Evolutionary conservation across 495 filamentous ascomycete species (phyloP).

Genomic region (Platismatia glauca): DNA sequence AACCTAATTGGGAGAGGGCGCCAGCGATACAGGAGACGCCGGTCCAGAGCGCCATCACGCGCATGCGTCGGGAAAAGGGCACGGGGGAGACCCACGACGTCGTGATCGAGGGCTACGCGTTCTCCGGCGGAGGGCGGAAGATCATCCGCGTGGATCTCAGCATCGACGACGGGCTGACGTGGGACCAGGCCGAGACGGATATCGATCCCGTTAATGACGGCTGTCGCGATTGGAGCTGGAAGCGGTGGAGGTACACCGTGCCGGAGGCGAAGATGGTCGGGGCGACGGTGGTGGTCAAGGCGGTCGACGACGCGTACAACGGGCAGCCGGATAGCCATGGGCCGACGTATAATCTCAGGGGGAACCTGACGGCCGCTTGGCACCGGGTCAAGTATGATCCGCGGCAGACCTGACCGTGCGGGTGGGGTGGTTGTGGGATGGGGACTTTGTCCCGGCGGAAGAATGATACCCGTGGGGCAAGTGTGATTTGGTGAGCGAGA

Average conservation of each 20-base stretch:
- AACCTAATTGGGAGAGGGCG: constrained; percentile 32
- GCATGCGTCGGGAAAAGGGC: constrained; percentile 9
- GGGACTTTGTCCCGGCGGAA: no score
- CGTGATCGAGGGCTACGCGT: constrained; percentile 38
- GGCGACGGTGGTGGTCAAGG: constrained; percentile 41
- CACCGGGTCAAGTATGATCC: constrained; percentile 30
- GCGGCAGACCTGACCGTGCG: background rate
- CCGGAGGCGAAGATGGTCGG: constrained; percentile 45
- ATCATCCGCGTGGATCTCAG: constrained; percentile 40
- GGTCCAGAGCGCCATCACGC: constrained; percentile 39
- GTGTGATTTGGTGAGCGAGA: no score
- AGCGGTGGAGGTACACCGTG: constrained; percentile 39
- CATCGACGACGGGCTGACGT: constrained; percentile 35
- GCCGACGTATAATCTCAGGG: constrained; percentile 45
- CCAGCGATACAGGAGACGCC: constrained; percentile 43
- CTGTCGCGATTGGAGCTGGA: constrained; percentile 18
- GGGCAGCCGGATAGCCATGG: constrained; percentile 44
- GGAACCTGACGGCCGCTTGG: constrained; percentile 49
- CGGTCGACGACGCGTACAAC: constrained; percentile 49
- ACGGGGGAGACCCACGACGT: constrained; percentile 18
- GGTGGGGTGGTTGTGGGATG: no score
- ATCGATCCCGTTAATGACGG: background rate
- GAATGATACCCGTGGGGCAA: no score
- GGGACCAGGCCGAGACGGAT: constrained; percentile 27
- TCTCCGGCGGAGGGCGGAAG: constrained; percentile 38